Percentiles rank a stretch among this genome's conserved stretches.
These are phyloP conservation scores for Mycena sanguinolenta DNA, from an alignment of 768 basidiomycete genomes.

Conservation along the genomic window DNA sequence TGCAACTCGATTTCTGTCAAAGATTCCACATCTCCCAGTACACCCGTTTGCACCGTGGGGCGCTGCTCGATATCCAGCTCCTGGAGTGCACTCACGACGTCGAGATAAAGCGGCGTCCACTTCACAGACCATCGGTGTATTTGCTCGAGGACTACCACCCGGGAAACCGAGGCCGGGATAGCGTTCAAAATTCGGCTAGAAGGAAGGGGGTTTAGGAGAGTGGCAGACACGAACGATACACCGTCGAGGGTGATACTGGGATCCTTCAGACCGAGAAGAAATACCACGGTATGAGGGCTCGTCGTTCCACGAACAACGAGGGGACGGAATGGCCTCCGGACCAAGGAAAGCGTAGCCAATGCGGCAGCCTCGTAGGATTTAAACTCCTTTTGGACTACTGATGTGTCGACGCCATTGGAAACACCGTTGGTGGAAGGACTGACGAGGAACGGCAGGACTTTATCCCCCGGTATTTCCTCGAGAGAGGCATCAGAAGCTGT, in stretches of 20 bases:
- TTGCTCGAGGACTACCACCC: slow-evolving; percentile 88
- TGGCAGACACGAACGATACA: slow-evolving; percentile 73
- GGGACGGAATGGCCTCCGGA: slow-evolving; percentile 73
- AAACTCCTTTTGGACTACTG: slow-evolving; percentile 50
- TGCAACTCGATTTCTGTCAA: slow-evolving; percentile 60
- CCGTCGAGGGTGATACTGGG: slow-evolving; percentile 63
- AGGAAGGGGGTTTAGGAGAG: slow-evolving; percentile 81
- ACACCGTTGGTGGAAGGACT: slow-evolving; percentile 39
- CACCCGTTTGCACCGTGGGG: slow-evolving; percentile 71
- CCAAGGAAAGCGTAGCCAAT: slow-evolving; percentile 71
- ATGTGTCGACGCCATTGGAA: slow-evolving; percentile 33
- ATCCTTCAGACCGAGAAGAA: slow-evolving; percentile 72
- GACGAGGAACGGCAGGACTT: slow-evolving; percentile 72
- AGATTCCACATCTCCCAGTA: slow-evolving; percentile 65
- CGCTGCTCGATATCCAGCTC: slow-evolving; percentile 61
- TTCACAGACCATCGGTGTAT: slow-evolving; percentile 81
- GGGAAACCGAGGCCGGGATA: slow-evolving; percentile 73
- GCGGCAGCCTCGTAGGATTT: slow-evolving; percentile 78
- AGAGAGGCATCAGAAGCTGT: slow-evolving; percentile 53
- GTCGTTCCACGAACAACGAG: slow-evolving; percentile 64
- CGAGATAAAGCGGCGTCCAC: slow-evolving; percentile 91
- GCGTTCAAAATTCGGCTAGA: slow-evolving; percentile 65
- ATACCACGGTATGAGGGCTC: slow-evolving; percentile 75
- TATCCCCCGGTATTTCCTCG: slow-evolving; percentile 69
- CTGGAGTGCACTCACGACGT: slow-evolving; percentile 81